Base-by-base conservation (phyloP, 306 rosid species). In the Ochetophila trinervis region DNA sequence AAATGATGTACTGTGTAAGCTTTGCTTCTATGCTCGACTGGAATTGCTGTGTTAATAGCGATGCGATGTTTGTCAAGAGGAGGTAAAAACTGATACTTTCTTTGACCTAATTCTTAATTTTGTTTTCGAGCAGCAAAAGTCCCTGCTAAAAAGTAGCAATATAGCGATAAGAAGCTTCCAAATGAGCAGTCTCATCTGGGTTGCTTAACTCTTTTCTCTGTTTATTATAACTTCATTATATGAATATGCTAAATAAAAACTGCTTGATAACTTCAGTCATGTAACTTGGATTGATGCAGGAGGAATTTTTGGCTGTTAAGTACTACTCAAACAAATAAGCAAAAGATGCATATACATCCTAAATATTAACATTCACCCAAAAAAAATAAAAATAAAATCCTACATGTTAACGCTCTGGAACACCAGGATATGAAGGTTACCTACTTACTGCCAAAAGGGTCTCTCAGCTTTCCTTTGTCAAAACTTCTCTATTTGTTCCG, bases 111-210 rank as follows among this genome's bases (percentile, higher is more conserved):
- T 13, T 2, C 1, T 24, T 23, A 3, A 14, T 27, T 14, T 55
- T 9, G 17, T 7, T 50, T 64, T 85, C 89, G 98, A 95, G n/a
- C 82, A 18, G 95, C 94, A 13, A 93, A 93, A 82, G 85, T 93
- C 74, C 95, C 98, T 5, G 87, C 87, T 61, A 89, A 89, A 81
- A 89, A 87, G 76, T 87, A 80, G 20, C 79, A 55, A 58, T 84
- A 76, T 53, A 82, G 70, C 23, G 80, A 85, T 47, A 91, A 91
- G 88, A 87, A 89, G 84, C 83, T 92, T 66, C 76, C 85, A 20
- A 92, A 92, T 56, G 86, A 87, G 62, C 90, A 89, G 67, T 89
- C 96, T 65, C 88, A 85, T 49, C 86, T 92, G 95, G 98, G n/a
- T n/a, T 92, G 82, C 30, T n/a, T 59, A 50, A 62, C 53, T n/a